phyloP scores from a whole-genome alignment of 495 filamentous ascomycete species.

The Aspergillus indologenus region DNA sequence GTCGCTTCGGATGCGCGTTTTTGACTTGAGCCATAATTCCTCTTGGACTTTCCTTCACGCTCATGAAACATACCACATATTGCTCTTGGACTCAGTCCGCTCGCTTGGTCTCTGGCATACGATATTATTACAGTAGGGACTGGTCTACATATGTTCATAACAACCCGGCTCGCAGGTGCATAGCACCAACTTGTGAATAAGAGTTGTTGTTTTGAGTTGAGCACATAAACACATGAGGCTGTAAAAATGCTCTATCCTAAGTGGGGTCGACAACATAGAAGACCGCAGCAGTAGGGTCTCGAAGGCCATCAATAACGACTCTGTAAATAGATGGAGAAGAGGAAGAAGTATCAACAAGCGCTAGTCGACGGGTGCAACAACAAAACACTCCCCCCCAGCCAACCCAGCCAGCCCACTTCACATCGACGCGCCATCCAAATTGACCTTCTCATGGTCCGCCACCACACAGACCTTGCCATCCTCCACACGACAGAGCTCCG shows the following conservation, averaged over 20 bases:
- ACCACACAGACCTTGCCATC: conserved; percentile 55
- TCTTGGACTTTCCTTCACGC: conserved; percentile 27
- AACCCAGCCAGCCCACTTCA: no score
- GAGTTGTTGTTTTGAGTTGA: background rate
- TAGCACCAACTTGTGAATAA: background rate
- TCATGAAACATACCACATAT: conserved; percentile 11
- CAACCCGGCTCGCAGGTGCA: background rate
- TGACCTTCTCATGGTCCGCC: conserved; percentile 71
- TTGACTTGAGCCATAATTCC: conserved; percentile 30
- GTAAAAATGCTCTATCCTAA: background rate
- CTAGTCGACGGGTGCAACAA: no score
- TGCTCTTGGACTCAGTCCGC: conserved; percentile 14
- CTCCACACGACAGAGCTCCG: conserved; percentile 39
- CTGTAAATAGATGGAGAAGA: no score
- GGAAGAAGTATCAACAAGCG: no score
- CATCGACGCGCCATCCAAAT: conserved; percentile 53
- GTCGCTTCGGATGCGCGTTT: conserved; percentile 28
- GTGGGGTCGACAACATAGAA: no score
- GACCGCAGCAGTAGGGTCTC: no score
- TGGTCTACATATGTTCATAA: background rate
- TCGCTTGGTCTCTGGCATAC: conserved; percentile 1
- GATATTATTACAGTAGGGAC: background rate
- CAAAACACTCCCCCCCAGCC: background rate
- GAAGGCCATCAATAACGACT: no score
- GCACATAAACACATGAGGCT: background rate